Evolutionary conservation across 83 land plant genomes (phyloP).

Genomic region (Picea abies): DNA sequence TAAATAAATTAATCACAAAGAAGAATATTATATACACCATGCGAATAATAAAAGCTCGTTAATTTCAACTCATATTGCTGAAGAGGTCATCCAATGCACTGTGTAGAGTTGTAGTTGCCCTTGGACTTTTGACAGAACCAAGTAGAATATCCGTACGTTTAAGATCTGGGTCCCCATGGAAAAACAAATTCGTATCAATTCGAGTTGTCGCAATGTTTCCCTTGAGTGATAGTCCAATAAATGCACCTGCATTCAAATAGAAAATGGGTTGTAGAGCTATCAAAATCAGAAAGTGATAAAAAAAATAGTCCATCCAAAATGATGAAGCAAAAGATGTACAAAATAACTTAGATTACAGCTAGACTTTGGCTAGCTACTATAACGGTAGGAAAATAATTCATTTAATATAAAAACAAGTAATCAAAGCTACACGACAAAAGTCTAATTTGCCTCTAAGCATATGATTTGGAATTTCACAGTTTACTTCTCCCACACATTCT

Average conservation of each 20-base stretch:
- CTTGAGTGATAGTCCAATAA: slow-evolving; percentile 80
- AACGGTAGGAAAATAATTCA: background rate
- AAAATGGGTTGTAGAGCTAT: background rate
- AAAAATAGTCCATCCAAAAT: background rate
- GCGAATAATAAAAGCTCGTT: background rate
- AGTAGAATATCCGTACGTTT: slow-evolving; percentile 69
- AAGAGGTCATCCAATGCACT: slow-evolving; percentile 54
- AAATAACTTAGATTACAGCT: background rate
- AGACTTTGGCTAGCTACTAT: background rate
- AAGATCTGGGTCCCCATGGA: slow-evolving; percentile 78
- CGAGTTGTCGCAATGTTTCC: slow-evolving; percentile 66
- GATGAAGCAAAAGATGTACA: background rate
- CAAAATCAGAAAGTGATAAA: background rate
- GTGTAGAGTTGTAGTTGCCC: slow-evolving; percentile 68
- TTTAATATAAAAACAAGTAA: background rate
- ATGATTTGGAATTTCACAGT: too few relatives aligned
- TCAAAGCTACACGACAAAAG: too few relatives aligned
- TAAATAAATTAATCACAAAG: too few relatives aligned
- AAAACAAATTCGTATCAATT: slow-evolving; percentile 53
- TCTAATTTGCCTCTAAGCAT: too few relatives aligned
- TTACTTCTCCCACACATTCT: background rate
- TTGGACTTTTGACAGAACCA: slow-evolving; percentile 65
- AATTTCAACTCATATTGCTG: slow-evolving; percentile 2
- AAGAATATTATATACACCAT: too few relatives aligned
- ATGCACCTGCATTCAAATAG: slow-evolving; percentile 53